Conservation (phyloP, 2,329 filamentous ascomycete genomes). For the Colletotrichum sidae region DNA sequence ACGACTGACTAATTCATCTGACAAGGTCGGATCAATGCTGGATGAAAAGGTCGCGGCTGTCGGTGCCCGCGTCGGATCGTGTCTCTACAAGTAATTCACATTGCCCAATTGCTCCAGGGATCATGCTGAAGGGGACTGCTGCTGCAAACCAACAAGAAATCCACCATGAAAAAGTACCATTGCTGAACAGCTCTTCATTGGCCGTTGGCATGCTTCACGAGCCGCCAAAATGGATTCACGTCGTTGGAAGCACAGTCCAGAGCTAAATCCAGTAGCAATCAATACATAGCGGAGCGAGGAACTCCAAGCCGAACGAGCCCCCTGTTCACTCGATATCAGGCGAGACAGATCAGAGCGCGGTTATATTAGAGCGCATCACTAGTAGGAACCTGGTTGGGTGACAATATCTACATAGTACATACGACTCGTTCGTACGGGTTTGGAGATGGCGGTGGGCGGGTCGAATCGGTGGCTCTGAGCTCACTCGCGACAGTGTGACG, state of each 20-base stretch:
- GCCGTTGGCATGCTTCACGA: constrained; percentile 3
- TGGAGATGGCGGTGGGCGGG: constrained; percentile 22
- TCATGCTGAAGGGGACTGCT: too few relatives aligned
- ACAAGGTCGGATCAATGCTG: too few relatives aligned
- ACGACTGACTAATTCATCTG: too few relatives aligned
- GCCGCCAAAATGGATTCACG: neutral
- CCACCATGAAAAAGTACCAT: too few relatives aligned
- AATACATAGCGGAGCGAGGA: neutral
- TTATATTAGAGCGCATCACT: neutral
- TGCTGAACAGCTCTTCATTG: neutral
- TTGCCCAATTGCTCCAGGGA: too few relatives aligned
- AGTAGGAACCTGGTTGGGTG: too few relatives aligned
- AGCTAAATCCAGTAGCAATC: constrained; percentile 4
- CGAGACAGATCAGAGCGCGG: constrained; percentile 4
- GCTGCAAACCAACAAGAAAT: too few relatives aligned
- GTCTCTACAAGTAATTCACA: too few relatives aligned
- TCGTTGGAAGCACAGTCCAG: constrained; percentile 8
- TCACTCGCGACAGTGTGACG: constrained; percentile 14
- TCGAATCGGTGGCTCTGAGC: constrained; percentile 32
- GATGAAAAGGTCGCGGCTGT: too few relatives aligned
- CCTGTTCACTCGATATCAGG: constrained; percentile 1
- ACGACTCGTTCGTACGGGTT: constrained; percentile 3
- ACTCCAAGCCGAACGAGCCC: constrained; percentile 8
- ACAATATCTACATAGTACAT: neutral
- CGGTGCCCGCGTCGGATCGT: too few relatives aligned